Evolutionary conservation across 2,329 filamentous ascomycete genomes (phyloP), one percentile per base, ranked within the genome.

Genomic region (Apiospora hydei): DNA sequence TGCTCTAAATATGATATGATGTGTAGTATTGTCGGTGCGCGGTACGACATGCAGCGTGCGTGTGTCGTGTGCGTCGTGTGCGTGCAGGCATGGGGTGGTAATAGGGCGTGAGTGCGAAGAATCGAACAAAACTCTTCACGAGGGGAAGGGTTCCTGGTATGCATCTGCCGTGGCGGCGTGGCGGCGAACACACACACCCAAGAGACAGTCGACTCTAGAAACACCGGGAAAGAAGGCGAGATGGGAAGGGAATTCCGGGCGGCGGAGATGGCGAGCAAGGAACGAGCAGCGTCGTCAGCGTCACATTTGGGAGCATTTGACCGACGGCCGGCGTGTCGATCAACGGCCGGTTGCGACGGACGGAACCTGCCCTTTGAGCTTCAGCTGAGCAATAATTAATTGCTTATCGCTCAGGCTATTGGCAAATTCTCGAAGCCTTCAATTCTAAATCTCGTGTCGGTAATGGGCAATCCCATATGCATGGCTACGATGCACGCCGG

Each of bases 371-470:
- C 53, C 18, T 21, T 47, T 3, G 18, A 21, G 46, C 21, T n/a
- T 47, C 18, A 49, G 18, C 46, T n/a, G 10, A 61, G 53, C 53
- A 2, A 49, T 49, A 3, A n/a, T 49, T 21, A 61, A 61, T 61
- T 61, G 53, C 34, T 61, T 34, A 61, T 61, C 53, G 53, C 53
- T 38, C 53, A 61, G 53, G 53, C 53, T 64, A 64, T 64, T 64
- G 57, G 57, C 34, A 64, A 64, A 64, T 64, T 38, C 57, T 64
- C 57, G 34, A 64, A 18, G 30, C 34, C 10, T 64, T 64, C 57
- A 64, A 64, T 64, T 38, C 34, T 41, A 64, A 41, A n/a, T 64
- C 57, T 64, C 57, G 57, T 64, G 57, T 64, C 57, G 57, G 57
- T 38, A 64, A 64, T 61, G 26, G 53, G 16, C 53, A 38, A 61